These are phyloP conservation scores for Echites panduratus DNA, from an alignment of 257 asterid species.

Conservation along the genomic window DNA sequence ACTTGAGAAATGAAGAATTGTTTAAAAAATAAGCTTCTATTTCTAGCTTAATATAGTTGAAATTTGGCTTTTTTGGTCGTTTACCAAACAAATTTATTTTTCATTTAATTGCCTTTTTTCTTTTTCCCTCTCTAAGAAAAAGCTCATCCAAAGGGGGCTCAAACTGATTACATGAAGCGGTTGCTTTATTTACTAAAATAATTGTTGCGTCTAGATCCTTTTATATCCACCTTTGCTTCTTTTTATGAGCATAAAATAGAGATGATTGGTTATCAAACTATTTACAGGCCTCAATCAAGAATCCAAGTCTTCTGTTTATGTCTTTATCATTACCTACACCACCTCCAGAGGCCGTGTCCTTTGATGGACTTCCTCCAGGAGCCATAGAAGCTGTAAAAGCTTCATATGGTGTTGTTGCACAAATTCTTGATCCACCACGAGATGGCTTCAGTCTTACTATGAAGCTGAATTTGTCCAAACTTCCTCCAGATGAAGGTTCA, in stretches of 20 bases:
- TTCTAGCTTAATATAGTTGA: too few relatives aligned
- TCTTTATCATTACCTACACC: slow-evolving; percentile 82
- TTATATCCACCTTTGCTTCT: neutral
- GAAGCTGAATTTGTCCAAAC: slow-evolving; percentile 86
- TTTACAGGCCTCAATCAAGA: slow-evolving; percentile 74
- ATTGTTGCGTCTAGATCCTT: neutral
- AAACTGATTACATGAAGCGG: neutral
- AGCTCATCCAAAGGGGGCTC: too few relatives aligned
- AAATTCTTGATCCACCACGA: slow-evolving; percentile 96
- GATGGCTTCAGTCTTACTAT: slow-evolving; percentile 93
- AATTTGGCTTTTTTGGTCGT: too few relatives aligned
- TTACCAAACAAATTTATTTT: too few relatives aligned
- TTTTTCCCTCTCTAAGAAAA: too few relatives aligned
- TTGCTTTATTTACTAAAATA: neutral
- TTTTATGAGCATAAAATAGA: neutral
- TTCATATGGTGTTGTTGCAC: slow-evolving; percentile 73
- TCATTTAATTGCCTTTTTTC: too few relatives aligned
- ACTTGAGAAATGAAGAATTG: too few relatives aligned
- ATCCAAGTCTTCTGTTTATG: slow-evolving; percentile 61
- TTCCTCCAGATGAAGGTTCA: slow-evolving; percentile 95
- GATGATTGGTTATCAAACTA: neutral
- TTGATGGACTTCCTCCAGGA: slow-evolving; percentile 86
- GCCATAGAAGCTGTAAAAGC: slow-evolving; percentile 91
- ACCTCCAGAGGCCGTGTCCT: slow-evolving; percentile 77
- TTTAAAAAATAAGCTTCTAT: too few relatives aligned